Percentiles rank a stretch among this genome's conserved stretches.
Conservation (phyloP, 2,329 filamentous ascomycete species). For the Aspergillus flavus region DNA sequence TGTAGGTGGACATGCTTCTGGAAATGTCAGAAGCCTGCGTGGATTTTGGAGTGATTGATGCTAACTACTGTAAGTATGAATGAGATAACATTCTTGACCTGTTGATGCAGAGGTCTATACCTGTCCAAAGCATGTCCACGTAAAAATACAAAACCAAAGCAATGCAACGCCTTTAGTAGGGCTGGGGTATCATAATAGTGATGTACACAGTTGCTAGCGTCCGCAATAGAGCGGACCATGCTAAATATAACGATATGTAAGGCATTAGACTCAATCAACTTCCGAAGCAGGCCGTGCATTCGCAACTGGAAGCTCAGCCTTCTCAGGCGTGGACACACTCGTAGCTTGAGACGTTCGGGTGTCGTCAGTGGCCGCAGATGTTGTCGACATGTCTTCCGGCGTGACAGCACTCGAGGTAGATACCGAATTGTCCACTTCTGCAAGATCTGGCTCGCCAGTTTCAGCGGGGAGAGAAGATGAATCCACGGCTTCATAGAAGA, state of each 20-base stretch:
- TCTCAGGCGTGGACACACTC: slow-evolving; percentile 29
- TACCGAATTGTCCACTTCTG: slow-evolving; percentile 16
- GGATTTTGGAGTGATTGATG: not conserved
- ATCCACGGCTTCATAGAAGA: slow-evolving; percentile 85
- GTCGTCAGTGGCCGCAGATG: slow-evolving; percentile 29
- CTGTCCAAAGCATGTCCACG: not conserved
- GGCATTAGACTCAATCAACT: slow-evolving; percentile 15
- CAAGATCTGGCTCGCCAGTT: slow-evolving; percentile 4
- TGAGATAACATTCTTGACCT: not conserved
- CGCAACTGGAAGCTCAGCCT: slow-evolving; percentile 10
- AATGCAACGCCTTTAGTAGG: slow-evolving; percentile 14
- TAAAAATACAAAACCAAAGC: not conserved
- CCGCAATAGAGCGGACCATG: not conserved
- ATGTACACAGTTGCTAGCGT: slow-evolving; percentile 11
- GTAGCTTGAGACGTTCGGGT: slow-evolving; percentile 31
- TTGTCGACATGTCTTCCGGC: slow-evolving; percentile 28
- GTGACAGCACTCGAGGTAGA: slow-evolving; percentile 24
- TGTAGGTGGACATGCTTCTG: too few species aligned
- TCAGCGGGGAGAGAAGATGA: not conserved
- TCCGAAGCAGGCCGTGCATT: slow-evolving; percentile 9
- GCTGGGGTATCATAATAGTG: slow-evolving; percentile 22
- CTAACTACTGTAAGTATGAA: not conserved
- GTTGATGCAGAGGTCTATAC: not conserved
- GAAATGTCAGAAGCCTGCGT: not conserved
- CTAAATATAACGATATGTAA: slow-evolving; percentile 7